Evolutionary conservation across 139 green algal genomes (phyloP).

Genomic region (Marvania coccoides): DNA sequence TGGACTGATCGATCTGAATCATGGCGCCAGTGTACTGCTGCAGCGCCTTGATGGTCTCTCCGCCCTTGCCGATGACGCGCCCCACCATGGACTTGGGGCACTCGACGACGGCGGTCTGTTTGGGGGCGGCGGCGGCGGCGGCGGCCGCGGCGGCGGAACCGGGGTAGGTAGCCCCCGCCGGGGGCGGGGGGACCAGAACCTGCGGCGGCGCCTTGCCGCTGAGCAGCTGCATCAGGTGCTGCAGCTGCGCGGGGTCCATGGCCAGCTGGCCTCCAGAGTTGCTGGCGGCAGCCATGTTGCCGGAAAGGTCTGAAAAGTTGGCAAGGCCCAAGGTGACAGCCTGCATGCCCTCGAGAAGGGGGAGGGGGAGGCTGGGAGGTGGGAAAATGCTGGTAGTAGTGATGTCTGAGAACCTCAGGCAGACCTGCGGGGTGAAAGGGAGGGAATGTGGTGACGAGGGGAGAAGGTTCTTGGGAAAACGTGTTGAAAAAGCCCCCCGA

Average conservation of each 20-base stretch:
- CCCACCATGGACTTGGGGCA: conserved; percentile 87
- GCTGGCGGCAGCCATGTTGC: not conserved
- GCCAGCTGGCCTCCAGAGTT: not conserved
- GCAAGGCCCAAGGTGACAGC: not conserved
- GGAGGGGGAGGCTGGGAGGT: no score
- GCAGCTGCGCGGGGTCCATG: conserved; percentile 13
- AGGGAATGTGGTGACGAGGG: no score
- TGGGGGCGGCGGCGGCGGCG: not conserved
- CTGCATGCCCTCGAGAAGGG: not conserved
- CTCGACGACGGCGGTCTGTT: conserved; percentile 51
- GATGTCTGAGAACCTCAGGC: no score
- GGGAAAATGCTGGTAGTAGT: no score
- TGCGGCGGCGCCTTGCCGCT: conserved; percentile 16
- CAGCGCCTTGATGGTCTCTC: conserved; percentile 90
- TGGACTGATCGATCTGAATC: conserved; percentile 85
- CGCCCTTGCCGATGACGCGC: conserved; percentile 87
- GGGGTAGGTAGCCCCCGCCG: no score
- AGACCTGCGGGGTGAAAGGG: no score
- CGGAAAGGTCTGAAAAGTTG: not conserved
- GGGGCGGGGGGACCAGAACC: not conserved
- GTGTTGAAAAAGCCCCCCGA: no score
- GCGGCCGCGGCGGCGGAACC: no score
- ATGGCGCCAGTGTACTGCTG: conserved; percentile 70
- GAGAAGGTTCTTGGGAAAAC: no score
- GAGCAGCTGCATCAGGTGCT: conserved; percentile 25